phyloP scores from a whole-genome alignment of 1,284 basidiomycete species.

The Trichosporon coremiiforme region DNA sequence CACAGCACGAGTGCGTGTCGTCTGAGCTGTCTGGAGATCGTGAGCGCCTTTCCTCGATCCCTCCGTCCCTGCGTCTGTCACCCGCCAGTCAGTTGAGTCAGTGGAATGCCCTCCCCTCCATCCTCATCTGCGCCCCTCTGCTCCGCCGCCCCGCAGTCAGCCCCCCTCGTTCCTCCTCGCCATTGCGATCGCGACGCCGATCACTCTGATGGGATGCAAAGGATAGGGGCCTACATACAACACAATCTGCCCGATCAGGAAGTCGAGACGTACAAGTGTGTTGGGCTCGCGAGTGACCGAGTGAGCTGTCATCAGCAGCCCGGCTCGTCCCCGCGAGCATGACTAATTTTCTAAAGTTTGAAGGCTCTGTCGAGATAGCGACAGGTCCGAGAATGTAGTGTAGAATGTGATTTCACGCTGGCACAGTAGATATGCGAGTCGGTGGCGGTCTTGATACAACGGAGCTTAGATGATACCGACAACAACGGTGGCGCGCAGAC shows the following conservation, averaged over 20 bases:
- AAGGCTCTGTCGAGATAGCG: background rate
- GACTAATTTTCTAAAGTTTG: conserved; percentile 2
- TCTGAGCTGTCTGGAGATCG: background rate
- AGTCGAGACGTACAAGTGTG: conserved; percentile 6
- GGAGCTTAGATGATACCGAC: conserved; percentile 65
- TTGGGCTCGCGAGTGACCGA: background rate
- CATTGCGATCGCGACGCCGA: background rate
- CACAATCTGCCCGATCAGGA: conserved; percentile 14
- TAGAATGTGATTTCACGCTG: background rate
- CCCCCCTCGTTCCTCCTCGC: no score
- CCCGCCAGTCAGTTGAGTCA: background rate
- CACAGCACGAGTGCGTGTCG: background rate
- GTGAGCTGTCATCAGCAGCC: no score
- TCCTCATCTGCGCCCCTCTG: background rate
- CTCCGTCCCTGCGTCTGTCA: background rate
- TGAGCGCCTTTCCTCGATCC: background rate
- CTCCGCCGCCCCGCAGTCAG: background rate
- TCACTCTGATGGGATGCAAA: conserved; percentile 13
- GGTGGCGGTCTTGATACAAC: background rate
- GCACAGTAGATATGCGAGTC: background rate
- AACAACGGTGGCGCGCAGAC: conserved; percentile 72
- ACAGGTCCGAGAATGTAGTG: background rate
- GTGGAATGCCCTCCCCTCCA: background rate
- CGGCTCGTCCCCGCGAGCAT: background rate
- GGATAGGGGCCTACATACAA: conserved; percentile 4